Evolutionary conservation across 2,329 filamentous ascomycete species (phyloP), one percentile per base, ranked within the genome.

Genomic region (Cladophialophora chaetospira): DNA sequence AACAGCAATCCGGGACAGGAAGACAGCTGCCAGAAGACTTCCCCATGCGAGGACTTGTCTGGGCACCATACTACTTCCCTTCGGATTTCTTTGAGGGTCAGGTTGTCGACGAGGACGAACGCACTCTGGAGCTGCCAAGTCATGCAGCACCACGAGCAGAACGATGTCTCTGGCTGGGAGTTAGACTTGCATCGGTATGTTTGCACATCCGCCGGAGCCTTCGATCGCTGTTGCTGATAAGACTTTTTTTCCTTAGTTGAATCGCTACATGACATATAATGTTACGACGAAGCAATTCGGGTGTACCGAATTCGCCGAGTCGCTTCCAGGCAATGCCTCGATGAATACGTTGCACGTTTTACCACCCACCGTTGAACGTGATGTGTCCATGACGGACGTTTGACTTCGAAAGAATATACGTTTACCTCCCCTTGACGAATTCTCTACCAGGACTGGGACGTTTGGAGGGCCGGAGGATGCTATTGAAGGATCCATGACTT

Each of bases 1-100:
- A 63, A 31, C 64, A 69, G 29, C 71, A 75, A n/a, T 69, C 73
- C 51, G 70, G 63, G 2, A 70, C 73, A 15, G 70, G 69, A 4
- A 66, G 73, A 8, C 81, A 83, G 47, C 65, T 86, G 1, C 78
- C 81, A 0, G 84, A 87, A 61, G 84, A 87, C 60, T 85, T 81
- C 60, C 65, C 77, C 1, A 77, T 85, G 5, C 76, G 82, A 21
- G 84, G 83, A 1, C 67, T 80, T 21, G 84, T 80, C 78, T 78
- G 75, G 48, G 72, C 79, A 57, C 40, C 64, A 0, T 77, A 75
- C 51, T 80, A 78, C 62, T 82, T 79, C 57, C 78, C 79, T 0
- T 59, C 72, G 1, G 68, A 71, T 3, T 85, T 82, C 71, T 85
- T 86, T 62, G 60, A 70, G 2, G 70, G 72, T 17, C 71, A 73